Percentiles rank a stretch among this genome's conserved stretches.
Evolutionary conservation across 116 monocot genomes (phyloP).

Genomic region (Papilionanthe hybrid): DNA sequence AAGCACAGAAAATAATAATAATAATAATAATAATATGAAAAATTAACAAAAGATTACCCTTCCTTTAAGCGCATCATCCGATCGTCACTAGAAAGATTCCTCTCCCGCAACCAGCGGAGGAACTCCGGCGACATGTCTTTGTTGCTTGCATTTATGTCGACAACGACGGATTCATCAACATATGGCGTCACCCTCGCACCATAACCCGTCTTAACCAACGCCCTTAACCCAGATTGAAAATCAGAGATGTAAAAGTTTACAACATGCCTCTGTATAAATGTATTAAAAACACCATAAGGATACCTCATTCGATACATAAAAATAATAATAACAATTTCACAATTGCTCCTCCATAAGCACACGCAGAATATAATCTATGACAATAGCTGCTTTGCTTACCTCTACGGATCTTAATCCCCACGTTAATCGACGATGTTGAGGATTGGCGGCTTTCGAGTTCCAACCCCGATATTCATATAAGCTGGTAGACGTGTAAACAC

Average conservation of each 20-base stretch:
- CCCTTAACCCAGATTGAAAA: constrained; percentile 42
- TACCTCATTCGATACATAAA: background rate
- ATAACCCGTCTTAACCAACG: constrained; percentile 38
- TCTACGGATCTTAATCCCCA: constrained; percentile 40
- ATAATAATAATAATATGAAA: background rate
- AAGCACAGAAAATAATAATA: background rate
- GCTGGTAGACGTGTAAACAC: constrained; percentile 39
- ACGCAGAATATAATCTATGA: background rate
- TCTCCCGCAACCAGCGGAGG: constrained; percentile 28
- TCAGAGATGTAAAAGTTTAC: constrained; percentile 44
- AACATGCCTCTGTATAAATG: constrained; percentile 28
- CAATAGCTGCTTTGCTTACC: constrained; percentile 8
- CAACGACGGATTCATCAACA: constrained; percentile 34
- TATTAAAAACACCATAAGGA: background rate
- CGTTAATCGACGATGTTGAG: constrained; percentile 29
- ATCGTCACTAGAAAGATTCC: constrained; percentile 53
- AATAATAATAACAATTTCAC: background rate
- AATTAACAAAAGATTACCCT: constrained; percentile 27
- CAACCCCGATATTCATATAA: constrained; percentile 41
- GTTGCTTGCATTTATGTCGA: constrained; percentile 27
- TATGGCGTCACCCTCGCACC: constrained; percentile 34
- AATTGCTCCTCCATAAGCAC: no score
- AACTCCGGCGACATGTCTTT: constrained; percentile 38
- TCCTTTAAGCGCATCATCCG: constrained; percentile 56
- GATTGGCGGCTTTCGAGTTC: constrained; percentile 34